A percentile compares a stretch with the other conserved stretches of the same genome.
Evolutionary conservation across 2,329 filamentous ascomycete genomes (phyloP).

Genomic region (Colletotrichum brevisporum): DNA sequence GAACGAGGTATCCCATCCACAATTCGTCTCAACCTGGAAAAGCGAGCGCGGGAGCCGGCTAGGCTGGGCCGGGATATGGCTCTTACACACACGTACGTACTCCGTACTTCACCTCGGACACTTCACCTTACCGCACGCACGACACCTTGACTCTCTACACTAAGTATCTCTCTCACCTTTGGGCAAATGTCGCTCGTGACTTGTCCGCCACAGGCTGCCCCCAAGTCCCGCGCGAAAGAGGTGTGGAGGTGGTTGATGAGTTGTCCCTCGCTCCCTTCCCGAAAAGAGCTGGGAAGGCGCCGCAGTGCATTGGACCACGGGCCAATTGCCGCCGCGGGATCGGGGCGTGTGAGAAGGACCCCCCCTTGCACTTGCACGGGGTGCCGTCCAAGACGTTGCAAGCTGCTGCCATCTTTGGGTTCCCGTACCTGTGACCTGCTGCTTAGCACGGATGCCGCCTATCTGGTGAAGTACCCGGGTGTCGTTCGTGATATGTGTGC

Average conservation of each 20-base stretch:
- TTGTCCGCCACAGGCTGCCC: background rate
- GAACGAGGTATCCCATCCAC: slow-evolving; percentile 16
- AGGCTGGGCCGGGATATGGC: slow-evolving; percentile 35
- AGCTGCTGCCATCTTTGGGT: background rate
- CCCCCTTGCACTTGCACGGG: slow-evolving; percentile 5
- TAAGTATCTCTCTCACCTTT: background rate
- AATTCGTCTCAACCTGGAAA: slow-evolving; percentile 27
- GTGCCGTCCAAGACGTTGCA: slow-evolving; percentile 9
- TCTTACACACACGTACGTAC: background rate
- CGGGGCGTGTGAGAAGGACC: slow-evolving; percentile 35
- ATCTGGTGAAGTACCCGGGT: no score
- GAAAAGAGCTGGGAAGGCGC: slow-evolving; percentile 33
- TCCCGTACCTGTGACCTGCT: no score
- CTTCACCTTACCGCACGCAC: background rate
- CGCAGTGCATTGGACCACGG: slow-evolving; percentile 12
- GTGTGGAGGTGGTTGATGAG: slow-evolving; percentile 38
- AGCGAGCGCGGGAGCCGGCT: slow-evolving; percentile 34
- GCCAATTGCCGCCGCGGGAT: slow-evolving; percentile 39
- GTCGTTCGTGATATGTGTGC: slow-evolving; percentile 8
- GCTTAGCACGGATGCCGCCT: no score
- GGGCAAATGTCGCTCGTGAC: background rate
- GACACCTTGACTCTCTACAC: background rate
- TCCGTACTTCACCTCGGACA: background rate
- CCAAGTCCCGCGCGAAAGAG: slow-evolving; percentile 28
- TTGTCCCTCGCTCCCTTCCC: slow-evolving; percentile 40